phyloP scores from a whole-genome alignment of 2,329 filamentous ascomycete genomes.

The Penicillium rolfsii region DNA sequence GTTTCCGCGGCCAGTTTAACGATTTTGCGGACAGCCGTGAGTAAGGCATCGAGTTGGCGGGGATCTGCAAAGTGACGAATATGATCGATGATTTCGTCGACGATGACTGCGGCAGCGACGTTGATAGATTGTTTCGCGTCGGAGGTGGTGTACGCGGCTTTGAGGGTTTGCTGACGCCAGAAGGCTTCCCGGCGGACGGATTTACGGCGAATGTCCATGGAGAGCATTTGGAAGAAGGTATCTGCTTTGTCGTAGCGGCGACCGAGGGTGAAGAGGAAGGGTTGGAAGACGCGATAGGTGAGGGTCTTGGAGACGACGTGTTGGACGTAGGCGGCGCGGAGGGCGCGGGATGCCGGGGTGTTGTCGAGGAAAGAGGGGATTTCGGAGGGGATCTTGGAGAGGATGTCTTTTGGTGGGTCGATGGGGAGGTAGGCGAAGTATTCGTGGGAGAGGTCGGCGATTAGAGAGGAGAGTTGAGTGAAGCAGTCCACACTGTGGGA shows the following conservation, averaged over 20 bases:
- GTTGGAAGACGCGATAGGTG: slow-evolving; percentile 60
- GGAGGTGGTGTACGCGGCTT: slow-evolving; percentile 60
- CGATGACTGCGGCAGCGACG: slow-evolving; percentile 57
- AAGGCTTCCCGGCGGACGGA: slow-evolving; percentile 60
- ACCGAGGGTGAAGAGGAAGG: slow-evolving; percentile 61
- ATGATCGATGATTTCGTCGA: slow-evolving; percentile 60
- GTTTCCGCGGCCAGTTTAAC: slow-evolving; percentile 63
- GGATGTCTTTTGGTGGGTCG: slow-evolving; percentile 54
- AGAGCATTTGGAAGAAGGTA: slow-evolving; percentile 58
- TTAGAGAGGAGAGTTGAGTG: slow-evolving; percentile 55
- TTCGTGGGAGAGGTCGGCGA: slow-evolving; percentile 55
- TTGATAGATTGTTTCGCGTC: slow-evolving; percentile 61
- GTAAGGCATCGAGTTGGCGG: slow-evolving; percentile 54
- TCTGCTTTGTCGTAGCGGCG: slow-evolving; percentile 60
- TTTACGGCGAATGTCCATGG: slow-evolving; percentile 60
- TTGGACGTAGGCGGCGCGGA: slow-evolving; percentile 58
- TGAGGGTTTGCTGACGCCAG: slow-evolving; percentile 62
- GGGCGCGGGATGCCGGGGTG: slow-evolving; percentile 54
- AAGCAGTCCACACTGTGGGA: slow-evolving; percentile 56
- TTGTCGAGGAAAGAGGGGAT: slow-evolving; percentile 60
- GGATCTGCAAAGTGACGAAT: slow-evolving; percentile 59
- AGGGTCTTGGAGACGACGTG: slow-evolving; percentile 61
- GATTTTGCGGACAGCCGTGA: slow-evolving; percentile 56
- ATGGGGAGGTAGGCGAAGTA: slow-evolving; percentile 58
- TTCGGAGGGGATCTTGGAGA: slow-evolving; percentile 56